Evolutionary conservation across 768 basidiomycete species (phyloP), one percentile per base, ranked within the genome.

Genomic region (Suillus variegatus): DNA sequence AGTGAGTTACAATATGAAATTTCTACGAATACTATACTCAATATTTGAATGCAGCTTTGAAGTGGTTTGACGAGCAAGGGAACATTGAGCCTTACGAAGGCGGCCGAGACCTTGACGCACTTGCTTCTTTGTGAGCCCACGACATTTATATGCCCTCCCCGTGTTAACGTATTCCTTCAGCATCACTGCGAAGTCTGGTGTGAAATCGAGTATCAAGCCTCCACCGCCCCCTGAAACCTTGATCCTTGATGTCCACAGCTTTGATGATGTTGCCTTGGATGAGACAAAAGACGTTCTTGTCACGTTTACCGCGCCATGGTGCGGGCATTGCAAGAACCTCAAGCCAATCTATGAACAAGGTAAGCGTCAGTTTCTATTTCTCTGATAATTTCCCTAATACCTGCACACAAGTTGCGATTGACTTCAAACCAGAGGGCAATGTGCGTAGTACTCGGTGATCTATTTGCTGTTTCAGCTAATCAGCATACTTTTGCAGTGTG

Each of bases 281-380:
- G 72, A 82, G 28, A 78, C 82, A 28, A 96, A 96, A 79, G 86
- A 95, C 71, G 93, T 94, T 52, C 81, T 98, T 28, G 93, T 97
- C 55, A 82, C 91, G 1, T 94, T 92, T 80, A 94, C 90, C 66
- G 85, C 91, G 32, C 87, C 88, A 46, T 91, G 93, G 94, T 96
- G 96, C 70, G 94, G 95, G 38, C 95, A 99, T 82, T 98, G 97
- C 86, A 98, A 98, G 82, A 84, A 66, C 68, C 76, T 97, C 77
- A 96, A 96, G 77, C 95, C 95, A 22, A 82, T 84, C 40, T 95
- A 92, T 73, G 95, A 96, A 75, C 84, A 92, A 75, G 88, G 89
- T 90, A 51, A 66, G 64, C 32, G 12, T 52, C 43, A 1, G 43
- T 62, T 41, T 12, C 58, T 32, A 54, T n/a, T 38, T 58, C 1